Base-by-base conservation (phyloP, 495 filamentous ascomycete genomes). In the Penicillium tannophilum region DNA sequence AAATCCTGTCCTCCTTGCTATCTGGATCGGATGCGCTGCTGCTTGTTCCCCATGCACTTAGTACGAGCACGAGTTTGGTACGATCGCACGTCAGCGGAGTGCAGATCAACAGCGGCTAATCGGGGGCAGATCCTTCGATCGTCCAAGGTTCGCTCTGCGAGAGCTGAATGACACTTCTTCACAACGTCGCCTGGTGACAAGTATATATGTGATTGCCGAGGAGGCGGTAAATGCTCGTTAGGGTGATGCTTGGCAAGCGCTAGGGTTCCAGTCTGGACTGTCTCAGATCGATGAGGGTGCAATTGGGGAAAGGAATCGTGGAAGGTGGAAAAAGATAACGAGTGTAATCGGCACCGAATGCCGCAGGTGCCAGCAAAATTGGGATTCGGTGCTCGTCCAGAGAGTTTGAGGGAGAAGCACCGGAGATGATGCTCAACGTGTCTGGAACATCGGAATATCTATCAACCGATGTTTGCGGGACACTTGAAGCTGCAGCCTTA, bases 311-410 rank as follows among this genome's bases (percentile, higher is more conserved):
- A 17, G 26, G 24, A 8, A 43, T 28, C n/a, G 23, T 45, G 26
- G 14, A 28, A 16, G 14, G 19, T 33, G 33, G 52, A 47, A 52
- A 60, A 53, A 30, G 5, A 31, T 60, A 86, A 86, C 79, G 84
- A 87, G 72, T 71, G 85, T 70, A 86, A 84, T 74, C 63, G 81
- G 83, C 75, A 86, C 72, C 41, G 71, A 85, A 79, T 83, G 81
- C 81, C 82, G 62, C 55, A 45, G 49, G 50, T 19, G 54, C 55
- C 54, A 61, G 55, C 48, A 55, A 9, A 41, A 53, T 52, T 54
- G 57, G 10, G 45, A 56, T 53, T 55, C 39, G 23, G 57, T 55
- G 41, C 47, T 17, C 52, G 53, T 26, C 20, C 41, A 55, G 43
- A 44, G 44, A 23, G 4, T 41, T 54, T 6, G 39, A 54, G 44